These are phyloP conservation scores for Exophiala lecanii-corni DNA, from an alignment of 2,329 filamentous ascomycete species.

Conservation along the genomic window DNA sequence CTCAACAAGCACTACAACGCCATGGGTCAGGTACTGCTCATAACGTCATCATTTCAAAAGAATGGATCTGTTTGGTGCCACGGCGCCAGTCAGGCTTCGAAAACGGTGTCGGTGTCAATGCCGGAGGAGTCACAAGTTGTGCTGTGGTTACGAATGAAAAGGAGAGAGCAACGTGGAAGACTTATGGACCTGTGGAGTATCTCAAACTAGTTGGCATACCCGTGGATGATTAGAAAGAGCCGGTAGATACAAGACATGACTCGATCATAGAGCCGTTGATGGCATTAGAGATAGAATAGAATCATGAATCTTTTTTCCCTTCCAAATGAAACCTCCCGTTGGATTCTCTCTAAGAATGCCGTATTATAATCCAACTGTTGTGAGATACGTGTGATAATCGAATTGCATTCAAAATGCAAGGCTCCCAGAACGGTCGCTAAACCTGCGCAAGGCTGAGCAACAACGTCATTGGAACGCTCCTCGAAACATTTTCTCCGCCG, in stretches of 20 bases:
- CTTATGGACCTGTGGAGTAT: slow-evolving; percentile 20
- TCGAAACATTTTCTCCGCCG: too few relatives aligned
- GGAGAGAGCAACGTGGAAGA: slow-evolving; percentile 24
- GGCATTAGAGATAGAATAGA: not conserved
- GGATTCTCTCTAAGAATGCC: too few relatives aligned
- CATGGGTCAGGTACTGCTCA: slow-evolving; percentile 23
- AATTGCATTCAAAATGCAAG: too few relatives aligned
- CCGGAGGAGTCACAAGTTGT: slow-evolving; percentile 28
- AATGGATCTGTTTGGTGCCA: slow-evolving; percentile 28
- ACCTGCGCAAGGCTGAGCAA: too few relatives aligned
- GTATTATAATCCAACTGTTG: too few relatives aligned
- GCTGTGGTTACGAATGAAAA: slow-evolving; percentile 24
- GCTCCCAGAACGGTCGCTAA: too few relatives aligned
- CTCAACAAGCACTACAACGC: slow-evolving; percentile 19
- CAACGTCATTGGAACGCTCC: too few relatives aligned
- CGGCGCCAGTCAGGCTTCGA: slow-evolving; percentile 20
- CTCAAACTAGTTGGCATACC: slow-evolving; percentile 25
- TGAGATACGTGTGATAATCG: too few relatives aligned
- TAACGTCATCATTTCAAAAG: slow-evolving; percentile 28
- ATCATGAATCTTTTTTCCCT: not conserved
- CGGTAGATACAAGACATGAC: slow-evolving; percentile 2
- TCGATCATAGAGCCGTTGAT: not conserved
- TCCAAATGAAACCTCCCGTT: too few relatives aligned
- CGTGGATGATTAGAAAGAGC: not conserved
- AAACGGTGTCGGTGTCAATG: slow-evolving; percentile 23